Conservation (phyloP, 495 filamentous ascomycete species). For the Penicillium subrubescens region DNA sequence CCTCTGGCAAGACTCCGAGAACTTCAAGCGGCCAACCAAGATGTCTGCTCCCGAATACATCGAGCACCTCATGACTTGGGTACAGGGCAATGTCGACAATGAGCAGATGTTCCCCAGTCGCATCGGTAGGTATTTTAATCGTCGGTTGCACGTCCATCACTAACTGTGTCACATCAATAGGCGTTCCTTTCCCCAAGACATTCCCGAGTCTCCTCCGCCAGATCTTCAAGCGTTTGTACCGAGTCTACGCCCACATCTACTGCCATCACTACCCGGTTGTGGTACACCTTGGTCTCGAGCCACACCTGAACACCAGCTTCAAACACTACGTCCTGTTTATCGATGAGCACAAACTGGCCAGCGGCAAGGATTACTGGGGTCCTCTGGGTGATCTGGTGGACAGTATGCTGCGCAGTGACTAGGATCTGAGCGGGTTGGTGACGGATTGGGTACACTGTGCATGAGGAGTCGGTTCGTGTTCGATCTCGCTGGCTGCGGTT, state of each 20-base stretch:
- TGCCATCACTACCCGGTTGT: constrained; percentile 99
- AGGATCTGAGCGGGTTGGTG: constrained; percentile 14
- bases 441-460: constrained; percentile 5
- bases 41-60: constrained; percentile 98
- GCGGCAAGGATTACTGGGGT: constrained; percentile 95
- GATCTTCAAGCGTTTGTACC: constrained; percentile 97
- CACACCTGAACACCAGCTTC: constrained; percentile 98
- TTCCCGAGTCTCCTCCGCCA: constrained; percentile 86
- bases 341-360: constrained; percentile 85
- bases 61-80: constrained; percentile 96
- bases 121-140: constrained; percentile 60
- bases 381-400: constrained; percentile 96
- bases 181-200: constrained; percentile 91
- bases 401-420: constrained; percentile 94
- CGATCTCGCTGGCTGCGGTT: constrained; percentile 1
- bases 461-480: constrained; percentile 15
- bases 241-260: constrained; percentile 98
- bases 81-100: constrained; percentile 93
- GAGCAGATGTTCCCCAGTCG: constrained; percentile 91
- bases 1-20: constrained; percentile 94
- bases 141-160: background rate
- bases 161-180: constrained; percentile 41
- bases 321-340: constrained; percentile 99
- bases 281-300: constrained; percentile 90
- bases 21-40: constrained; percentile 93